Conservation (phyloP, 1,284 basidiomycete genomes). For the Trametes hirsuta region DNA sequence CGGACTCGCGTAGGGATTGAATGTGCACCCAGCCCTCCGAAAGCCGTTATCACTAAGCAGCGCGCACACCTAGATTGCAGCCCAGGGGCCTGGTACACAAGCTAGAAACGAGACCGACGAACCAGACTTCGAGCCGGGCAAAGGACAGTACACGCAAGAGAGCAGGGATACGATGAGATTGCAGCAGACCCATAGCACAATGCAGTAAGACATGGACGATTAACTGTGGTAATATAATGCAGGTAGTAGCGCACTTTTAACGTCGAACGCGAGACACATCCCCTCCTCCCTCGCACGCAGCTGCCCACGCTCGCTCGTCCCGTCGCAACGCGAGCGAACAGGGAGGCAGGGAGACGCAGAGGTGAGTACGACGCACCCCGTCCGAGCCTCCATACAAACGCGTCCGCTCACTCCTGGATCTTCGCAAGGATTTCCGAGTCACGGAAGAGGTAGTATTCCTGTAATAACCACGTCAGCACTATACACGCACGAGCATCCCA, state of each 20-base stretch:
- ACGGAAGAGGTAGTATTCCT: slow-evolving; percentile 97
- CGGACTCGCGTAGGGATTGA: too few relatives aligned
- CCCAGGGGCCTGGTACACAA: too few relatives aligned
- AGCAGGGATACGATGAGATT: slow-evolving; percentile 9
- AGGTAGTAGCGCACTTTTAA: slow-evolving; percentile 36
- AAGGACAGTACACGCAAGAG: background rate
- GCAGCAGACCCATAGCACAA: slow-evolving; percentile 10
- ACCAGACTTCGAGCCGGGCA: too few relatives aligned
- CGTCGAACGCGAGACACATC: slow-evolving; percentile 3
- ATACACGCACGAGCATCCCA: background rate
- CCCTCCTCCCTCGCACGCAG: background rate
- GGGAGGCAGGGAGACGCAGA: background rate
- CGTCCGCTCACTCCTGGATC: slow-evolving; percentile 76
- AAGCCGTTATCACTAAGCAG: too few relatives aligned
- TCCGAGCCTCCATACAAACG: background rate
- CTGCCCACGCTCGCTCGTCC: background rate
- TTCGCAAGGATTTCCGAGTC: slow-evolving; percentile 97
- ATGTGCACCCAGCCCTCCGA: too few relatives aligned
- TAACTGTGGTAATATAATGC: slow-evolving; percentile 33
- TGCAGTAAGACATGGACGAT: slow-evolving; percentile 24
- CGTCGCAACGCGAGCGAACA: background rate
- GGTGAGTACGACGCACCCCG: background rate
- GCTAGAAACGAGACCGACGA: too few relatives aligned
- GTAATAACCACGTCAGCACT: slow-evolving; percentile 17
- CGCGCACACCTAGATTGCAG: too few relatives aligned